Percentiles rank a stretch among this genome's conserved stretches.
Conservation (phyloP, 768 basidiomycete species). For the Gyrodon lividus region DNA sequence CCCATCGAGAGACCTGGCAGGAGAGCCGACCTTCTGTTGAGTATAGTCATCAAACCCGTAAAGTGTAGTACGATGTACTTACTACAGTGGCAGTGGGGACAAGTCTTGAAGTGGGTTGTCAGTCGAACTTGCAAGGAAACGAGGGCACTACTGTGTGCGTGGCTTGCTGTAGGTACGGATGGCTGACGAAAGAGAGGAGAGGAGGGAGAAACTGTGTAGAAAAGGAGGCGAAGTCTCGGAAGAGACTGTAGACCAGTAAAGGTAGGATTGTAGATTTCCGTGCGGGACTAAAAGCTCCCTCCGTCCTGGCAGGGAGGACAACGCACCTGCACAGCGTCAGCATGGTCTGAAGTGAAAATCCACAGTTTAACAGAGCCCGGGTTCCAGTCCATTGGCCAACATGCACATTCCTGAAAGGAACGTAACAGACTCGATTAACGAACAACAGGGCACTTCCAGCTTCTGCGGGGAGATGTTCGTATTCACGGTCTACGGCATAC, state of each 20-base stretch:
- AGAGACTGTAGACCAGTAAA: background rate
- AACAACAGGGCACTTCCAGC: too few relatives aligned
- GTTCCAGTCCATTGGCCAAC: too few relatives aligned
- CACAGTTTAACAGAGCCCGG: background rate
- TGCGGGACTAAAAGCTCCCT: background rate
- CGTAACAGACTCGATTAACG: too few relatives aligned
- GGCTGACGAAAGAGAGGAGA: background rate
- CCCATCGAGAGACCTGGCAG: background rate
- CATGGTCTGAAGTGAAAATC: background rate
- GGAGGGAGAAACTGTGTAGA: background rate
- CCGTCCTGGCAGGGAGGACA: background rate
- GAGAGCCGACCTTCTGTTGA: background rate
- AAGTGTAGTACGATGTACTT: too few relatives aligned
- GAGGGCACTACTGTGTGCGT: background rate
- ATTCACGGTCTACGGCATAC: too few relatives aligned
- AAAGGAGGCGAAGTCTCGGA: background rate
- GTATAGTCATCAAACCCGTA: background rate
- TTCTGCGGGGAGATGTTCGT: too few relatives aligned
- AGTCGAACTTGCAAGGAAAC: background rate
- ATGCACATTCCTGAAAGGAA: too few relatives aligned
- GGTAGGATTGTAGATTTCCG: background rate
- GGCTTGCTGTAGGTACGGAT: background rate
- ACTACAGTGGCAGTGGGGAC: background rate
- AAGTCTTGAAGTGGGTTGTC: background rate
- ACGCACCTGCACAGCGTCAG: background rate